Evolutionary conservation across 2,329 filamentous ascomycete species (phyloP), one percentile per base, ranked within the genome.

Genomic region (Aspergillus sp.): DNA sequence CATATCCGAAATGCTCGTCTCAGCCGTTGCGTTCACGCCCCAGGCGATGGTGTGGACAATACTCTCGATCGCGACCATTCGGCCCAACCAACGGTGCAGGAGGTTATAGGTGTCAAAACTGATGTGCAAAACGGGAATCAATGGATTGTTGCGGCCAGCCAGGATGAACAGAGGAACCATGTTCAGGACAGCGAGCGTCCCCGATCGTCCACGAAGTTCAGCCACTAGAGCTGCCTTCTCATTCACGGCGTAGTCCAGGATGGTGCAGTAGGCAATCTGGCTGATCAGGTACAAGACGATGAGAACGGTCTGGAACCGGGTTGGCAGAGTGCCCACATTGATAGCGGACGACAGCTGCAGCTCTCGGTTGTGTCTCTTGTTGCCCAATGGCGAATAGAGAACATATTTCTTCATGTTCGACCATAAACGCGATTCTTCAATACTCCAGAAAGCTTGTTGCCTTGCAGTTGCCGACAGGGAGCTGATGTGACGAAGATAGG

Each of bases 61-160:
- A 16, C 85, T 78, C 73, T 95, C 89, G 3, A 89, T 55, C n/a
- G 90, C 85, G 26, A 91, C 85, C 49, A 93, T 85, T 26, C 91
- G 85, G 29, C 90, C 91, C 62, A 91, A 85, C 90, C 91, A 96
- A 64, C 91, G 85, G 75, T 96, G 91, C 54, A 95, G 80, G 9
- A 95, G 87, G 74, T 98, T 98, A 83, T 96, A 98, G 0, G 93
- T 96, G 75, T 98, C 95, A 78, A 97, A 99, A 75, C 91, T 94
- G 73, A 98, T 89, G 68, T 89, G 86, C 58, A 98, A 83, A 36
- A 96, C 75, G 3, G 82, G 76, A 71, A 98, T 97, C 52, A 97
- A 81, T 9, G 92, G 91, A 78, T 98, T 99, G 81, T 98, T 98
- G 72, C 95, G 90, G 39, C 92, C 88, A 12, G 93, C 92, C 58